These are phyloP conservation scores for Hypoxylon sp. DNA, from an alignment of 2,329 filamentous ascomycete genomes.

Conservation along the genomic window DNA sequence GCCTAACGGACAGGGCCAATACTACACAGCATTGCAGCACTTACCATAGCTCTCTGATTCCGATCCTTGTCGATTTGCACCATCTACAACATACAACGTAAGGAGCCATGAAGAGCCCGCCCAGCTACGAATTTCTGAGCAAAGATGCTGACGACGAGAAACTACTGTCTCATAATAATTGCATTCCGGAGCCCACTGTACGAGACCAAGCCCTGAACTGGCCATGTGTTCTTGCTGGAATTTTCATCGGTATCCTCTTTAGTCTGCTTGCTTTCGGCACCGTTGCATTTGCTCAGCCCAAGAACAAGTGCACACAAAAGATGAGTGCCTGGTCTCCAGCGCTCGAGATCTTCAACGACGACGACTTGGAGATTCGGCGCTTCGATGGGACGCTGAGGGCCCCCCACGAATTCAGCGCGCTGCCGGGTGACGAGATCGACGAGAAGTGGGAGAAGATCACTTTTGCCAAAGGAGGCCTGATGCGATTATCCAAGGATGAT, in stretches of 20 bases:
- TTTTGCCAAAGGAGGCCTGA: neutral
- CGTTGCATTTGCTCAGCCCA: constrained; percentile 1
- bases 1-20: constrained; percentile 1
- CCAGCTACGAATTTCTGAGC: constrained; percentile 2
- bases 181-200: constrained; percentile 1
- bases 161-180: constrained; percentile 1
- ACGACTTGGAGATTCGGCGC: neutral
- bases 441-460: constrained; percentile 6
- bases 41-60: constrained; percentile 1
- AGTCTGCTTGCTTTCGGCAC: constrained; percentile 1
- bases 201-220: constrained; percentile 1
- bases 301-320: constrained; percentile 1
- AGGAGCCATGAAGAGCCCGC: neutral
- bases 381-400: constrained; percentile 1
- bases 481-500: neutral
- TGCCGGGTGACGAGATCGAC: neutral
- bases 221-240: constrained; percentile 2
- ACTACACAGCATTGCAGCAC: constrained; percentile 2
- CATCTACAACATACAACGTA: constrained; percentile 2
- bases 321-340: constrained; percentile 1
- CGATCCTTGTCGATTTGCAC: neutral
- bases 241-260: constrained; percentile 2
- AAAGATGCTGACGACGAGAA: constrained; percentile 1
- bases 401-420: neutral
- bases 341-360: neutral